Conservation (phyloP, 192 early-diverging fungal species). For the Endogone sp. region DNA sequence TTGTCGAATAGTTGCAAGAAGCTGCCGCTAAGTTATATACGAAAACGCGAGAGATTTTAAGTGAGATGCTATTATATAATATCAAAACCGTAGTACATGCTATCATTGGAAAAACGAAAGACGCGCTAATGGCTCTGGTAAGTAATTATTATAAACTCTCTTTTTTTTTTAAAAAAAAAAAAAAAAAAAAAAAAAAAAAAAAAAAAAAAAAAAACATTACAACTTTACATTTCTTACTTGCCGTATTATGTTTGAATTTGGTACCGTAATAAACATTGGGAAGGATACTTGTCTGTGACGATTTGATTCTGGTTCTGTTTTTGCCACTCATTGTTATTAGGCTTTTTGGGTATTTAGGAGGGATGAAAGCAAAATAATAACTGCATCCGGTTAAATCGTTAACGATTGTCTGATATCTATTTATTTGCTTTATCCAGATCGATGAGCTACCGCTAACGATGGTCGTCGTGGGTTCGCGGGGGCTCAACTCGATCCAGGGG, state of each 20-base stretch:
- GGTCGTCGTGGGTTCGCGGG: constrained; percentile 43
- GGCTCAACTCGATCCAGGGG: constrained; percentile 39
- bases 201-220: too few relatives aligned
- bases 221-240: too few relatives aligned
- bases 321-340: too few relatives aligned
- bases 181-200: not conserved
- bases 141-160: not conserved
- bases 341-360: too few relatives aligned
- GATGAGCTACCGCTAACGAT: constrained; percentile 36
- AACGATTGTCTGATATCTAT: too few relatives aligned
- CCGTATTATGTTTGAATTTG: too few relatives aligned
- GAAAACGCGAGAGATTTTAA: constrained; percentile 17
- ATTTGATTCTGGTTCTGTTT: too few relatives aligned
- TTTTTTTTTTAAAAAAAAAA: not conserved
- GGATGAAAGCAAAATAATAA: too few relatives aligned
- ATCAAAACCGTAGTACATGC: constrained; percentile 22
- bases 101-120: constrained; percentile 22
- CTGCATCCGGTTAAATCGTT: too few relatives aligned
- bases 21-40: constrained; percentile 9
- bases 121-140: constrained; percentile 24
- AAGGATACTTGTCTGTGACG: too few relatives aligned
- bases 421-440: constrained; percentile 29
- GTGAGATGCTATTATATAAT: constrained; percentile 31
- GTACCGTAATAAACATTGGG: too few relatives aligned
- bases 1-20: constrained; percentile 14